phyloP scores from a whole-genome alignment of 352 stramenopile genomes.

The Pythium phragmitis region DNA sequence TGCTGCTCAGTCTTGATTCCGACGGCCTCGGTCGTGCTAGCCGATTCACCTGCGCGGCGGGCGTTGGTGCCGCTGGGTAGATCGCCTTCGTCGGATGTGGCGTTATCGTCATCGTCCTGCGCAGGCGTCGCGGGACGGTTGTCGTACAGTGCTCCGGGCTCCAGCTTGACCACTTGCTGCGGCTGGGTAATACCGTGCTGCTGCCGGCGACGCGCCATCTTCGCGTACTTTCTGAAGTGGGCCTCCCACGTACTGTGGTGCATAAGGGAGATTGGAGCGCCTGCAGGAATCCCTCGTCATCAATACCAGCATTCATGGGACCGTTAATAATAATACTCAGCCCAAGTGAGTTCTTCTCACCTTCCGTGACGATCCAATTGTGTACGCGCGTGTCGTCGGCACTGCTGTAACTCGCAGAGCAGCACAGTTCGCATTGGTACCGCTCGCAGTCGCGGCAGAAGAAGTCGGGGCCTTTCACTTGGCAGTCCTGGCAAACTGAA shows the following conservation, averaged over 20 bases:
- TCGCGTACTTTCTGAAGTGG: slow-evolving; percentile 45
- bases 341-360: slow-evolving; percentile 15
- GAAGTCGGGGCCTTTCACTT: slow-evolving; percentile 43
- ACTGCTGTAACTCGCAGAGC: slow-evolving; percentile 5
- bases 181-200: slow-evolving; percentile 14
- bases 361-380: slow-evolving; percentile 62
- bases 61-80: background rate
- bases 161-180: slow-evolving; percentile 13
- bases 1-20: background rate
- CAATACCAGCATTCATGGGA: background rate
- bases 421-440: slow-evolving; percentile 67
- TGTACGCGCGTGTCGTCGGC: slow-evolving; percentile 21
- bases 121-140: slow-evolving; percentile 6
- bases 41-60: background rate
- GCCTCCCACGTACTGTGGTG: slow-evolving; percentile 46
- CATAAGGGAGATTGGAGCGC: slow-evolving; percentile 38
- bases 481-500: slow-evolving; percentile 57
- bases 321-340: background rate
- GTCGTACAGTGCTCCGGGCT: slow-evolving; percentile 5
- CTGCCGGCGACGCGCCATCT: slow-evolving; percentile 30
- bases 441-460: slow-evolving; percentile 51
- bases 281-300: slow-evolving; percentile 17
- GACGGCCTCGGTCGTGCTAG: background rate
- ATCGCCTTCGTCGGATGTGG: slow-evolving; percentile 19
- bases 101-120: slow-evolving; percentile 9